Percentiles rank a stretch among this genome's conserved stretches.
These are phyloP conservation scores for Cyclotella kingstonii DNA, from an alignment of 108 stramenopile species.

Conservation along the genomic window DNA sequence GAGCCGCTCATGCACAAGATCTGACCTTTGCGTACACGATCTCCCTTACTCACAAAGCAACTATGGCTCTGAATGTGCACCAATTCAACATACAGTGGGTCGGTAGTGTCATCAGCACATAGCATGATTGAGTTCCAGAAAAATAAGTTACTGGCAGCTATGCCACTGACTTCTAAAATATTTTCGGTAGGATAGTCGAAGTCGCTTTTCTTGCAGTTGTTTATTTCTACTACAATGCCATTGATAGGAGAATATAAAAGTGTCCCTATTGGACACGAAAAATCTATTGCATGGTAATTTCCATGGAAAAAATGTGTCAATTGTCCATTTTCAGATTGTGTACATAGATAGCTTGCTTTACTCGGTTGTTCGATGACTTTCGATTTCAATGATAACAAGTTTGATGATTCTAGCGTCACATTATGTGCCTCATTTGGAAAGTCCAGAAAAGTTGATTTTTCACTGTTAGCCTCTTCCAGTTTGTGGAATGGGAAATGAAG, in stretches of 20 bases:
- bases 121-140: slow-evolving; percentile 84
- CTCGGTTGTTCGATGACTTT: slow-evolving; percentile 1
- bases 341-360: slow-evolving; percentile 61
- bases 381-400: not conserved
- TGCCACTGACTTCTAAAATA: slow-evolving; percentile 64
- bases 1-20: slow-evolving; percentile 69
- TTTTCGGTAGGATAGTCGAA: not conserved
- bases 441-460: not conserved
- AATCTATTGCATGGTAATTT: slow-evolving; percentile 84
- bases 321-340: slow-evolving; percentile 77
- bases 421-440: not conserved
- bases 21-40: slow-evolving; percentile 65
- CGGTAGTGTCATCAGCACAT: slow-evolving; percentile 34
- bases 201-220: slow-evolving; percentile 27
- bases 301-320: slow-evolving; percentile 87
- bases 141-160: slow-evolving; percentile 79
- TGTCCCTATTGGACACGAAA: slow-evolving; percentile 82
- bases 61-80: slow-evolving; percentile 75
- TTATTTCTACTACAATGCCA: slow-evolving; percentile 63
- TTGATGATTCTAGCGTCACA: not conserved
- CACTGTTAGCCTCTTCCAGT: not conserved
- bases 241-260: slow-evolving; percentile 67
- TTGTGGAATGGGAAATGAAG: slow-evolving; percentile 62
- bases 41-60: slow-evolving; percentile 56
- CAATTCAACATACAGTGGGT: slow-evolving; percentile 76